phyloP scores from a whole-genome alignment of 805 yeast species.

The Candida schatavii region DNA sequence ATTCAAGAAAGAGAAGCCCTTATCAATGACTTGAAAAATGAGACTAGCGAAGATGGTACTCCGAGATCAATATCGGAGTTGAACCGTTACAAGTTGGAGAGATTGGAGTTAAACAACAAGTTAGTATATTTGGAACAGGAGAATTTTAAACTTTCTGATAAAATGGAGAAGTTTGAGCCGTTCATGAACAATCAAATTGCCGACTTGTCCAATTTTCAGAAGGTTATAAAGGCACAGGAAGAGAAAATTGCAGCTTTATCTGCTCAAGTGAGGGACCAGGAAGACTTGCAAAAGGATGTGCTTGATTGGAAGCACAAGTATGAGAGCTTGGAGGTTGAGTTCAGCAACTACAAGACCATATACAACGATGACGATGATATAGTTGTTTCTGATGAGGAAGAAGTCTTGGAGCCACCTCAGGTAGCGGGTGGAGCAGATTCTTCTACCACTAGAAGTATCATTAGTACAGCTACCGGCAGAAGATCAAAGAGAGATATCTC shows the following conservation, averaged over 20 bases:
- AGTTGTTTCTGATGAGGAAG: conserved; percentile 25
- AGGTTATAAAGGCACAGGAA: conserved; percentile 53
- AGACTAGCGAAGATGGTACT: conserved; percentile 19
- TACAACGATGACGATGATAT: conserved; percentile 27
- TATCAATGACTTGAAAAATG: conserved; percentile 29
- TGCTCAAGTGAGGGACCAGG: conserved; percentile 41
- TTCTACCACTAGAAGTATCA: conserved; percentile 19
- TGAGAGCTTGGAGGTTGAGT: conserved; percentile 44
- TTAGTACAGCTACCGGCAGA: conserved; percentile 19
- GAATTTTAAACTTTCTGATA: conserved; percentile 39
- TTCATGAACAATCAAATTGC: conserved; percentile 51
- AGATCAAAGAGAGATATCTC: conserved; percentile 30
- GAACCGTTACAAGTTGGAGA: conserved; percentile 40
- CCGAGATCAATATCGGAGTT: conserved; percentile 26
- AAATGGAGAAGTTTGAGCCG: conserved; percentile 47
- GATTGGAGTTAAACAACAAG: conserved; percentile 43
- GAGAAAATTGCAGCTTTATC: conserved; percentile 41
- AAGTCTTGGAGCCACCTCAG: conserved; percentile 6
- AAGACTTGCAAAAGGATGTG: conserved; percentile 43
- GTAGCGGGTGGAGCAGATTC: conserved; percentile 11
- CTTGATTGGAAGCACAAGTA: conserved; percentile 47
- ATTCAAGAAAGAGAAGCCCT: conserved; percentile 29
- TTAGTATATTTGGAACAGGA: conserved; percentile 46
- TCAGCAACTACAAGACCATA: conserved; percentile 36
- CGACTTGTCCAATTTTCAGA: conserved; percentile 52